A percentile compares a stretch with the other conserved stretches of the same genome.
Conservation (phyloP, 2,329 filamentous ascomycete genomes). For the Colletotrichum zoysiae region DNA sequence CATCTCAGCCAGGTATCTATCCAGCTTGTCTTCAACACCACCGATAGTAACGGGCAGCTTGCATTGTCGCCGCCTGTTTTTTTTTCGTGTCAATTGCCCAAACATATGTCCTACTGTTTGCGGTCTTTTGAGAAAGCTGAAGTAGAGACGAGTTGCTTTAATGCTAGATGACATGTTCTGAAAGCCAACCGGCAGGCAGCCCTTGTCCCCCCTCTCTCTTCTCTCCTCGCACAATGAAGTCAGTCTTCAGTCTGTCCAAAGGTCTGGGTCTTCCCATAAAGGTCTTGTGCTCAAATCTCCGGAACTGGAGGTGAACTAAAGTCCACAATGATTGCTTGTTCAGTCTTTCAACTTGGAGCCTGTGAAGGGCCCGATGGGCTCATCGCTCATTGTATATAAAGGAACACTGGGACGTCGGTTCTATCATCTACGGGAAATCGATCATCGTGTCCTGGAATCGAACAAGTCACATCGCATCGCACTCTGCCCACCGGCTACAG, state of each 20-base stretch:
- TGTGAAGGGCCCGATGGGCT: neutral
- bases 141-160: neutral
- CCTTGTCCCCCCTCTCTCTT: neutral
- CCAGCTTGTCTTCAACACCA: neutral
- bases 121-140: neutral
- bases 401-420: no score
- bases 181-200: neutral
- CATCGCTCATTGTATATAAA: neutral
- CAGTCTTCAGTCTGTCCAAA: neutral
- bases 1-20: no score
- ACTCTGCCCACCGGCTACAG: neutral
- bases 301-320: no score
- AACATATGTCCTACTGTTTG: rapidly evolving
- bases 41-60: neutral
- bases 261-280: neutral
- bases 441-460: no score
- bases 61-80: neutral
- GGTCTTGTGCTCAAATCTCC: neutral
- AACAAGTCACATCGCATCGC: neutral
- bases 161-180: neutral
- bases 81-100: neutral
- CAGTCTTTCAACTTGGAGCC: neutral
- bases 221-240: neutral
- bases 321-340: no score
- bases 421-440: no score